Evolutionary conservation across 192 early-diverging fungal species (phyloP).

Genomic region (Backusella psychrophila): DNA sequence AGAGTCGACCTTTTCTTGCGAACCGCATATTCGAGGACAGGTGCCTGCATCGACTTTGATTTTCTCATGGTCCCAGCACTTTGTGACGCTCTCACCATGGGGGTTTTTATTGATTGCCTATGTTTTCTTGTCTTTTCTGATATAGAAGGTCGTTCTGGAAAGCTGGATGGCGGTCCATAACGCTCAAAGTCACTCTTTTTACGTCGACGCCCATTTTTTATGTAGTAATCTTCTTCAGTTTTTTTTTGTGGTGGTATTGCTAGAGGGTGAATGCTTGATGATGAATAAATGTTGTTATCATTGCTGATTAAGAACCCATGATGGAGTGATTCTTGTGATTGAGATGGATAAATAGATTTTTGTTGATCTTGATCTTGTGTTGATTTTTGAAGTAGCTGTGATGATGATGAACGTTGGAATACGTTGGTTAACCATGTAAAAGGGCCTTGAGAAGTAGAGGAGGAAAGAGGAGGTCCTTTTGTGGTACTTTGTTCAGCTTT

Average conservation of each 20-base stretch:
- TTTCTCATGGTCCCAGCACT: conserved; percentile 13
- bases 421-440: conserved; percentile 10
- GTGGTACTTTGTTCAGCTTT: not conserved
- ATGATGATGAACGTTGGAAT: not conserved
- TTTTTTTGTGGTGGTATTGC: not conserved
- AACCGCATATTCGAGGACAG: conserved; percentile 8
- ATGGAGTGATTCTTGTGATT: not conserved
- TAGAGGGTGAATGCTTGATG: not conserved
- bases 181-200: conserved; percentile 17
- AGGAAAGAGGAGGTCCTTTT: not conserved
- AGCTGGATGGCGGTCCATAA: conserved; percentile 13
- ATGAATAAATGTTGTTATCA: conserved; percentile 2
- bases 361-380: not conserved
- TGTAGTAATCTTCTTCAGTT: not conserved
- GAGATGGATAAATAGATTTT: not conserved
- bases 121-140: not conserved
- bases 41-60: not conserved
- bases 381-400: not conserved
- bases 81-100: not conserved
- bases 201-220: not conserved
- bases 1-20: conserved; percentile 4
- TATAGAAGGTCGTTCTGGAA: not conserved
- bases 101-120: not conserved
- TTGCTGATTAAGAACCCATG: not conserved
- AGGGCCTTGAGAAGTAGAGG: not conserved